Conservation (phyloP, 805 yeast species). For the Candida golubevii region DNA sequence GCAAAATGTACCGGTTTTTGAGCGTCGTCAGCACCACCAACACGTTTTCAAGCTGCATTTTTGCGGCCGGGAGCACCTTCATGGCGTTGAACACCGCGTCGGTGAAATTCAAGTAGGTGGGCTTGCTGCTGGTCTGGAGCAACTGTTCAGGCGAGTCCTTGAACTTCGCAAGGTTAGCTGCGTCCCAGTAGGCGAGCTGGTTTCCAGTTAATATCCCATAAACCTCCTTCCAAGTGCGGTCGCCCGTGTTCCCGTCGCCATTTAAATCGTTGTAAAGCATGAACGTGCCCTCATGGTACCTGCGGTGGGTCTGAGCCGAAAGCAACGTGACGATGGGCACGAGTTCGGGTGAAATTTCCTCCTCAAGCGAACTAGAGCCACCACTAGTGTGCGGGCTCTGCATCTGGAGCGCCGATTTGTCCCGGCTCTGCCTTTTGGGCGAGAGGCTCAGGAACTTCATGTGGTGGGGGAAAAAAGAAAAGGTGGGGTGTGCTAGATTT, state of each 20-base stretch:
- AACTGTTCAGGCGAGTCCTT: slow-evolving; percentile 50
- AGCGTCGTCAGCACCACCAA: slow-evolving; percentile 89
- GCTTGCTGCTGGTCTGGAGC: slow-evolving; percentile 61
- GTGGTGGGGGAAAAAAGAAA: neutral
- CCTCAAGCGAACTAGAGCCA: slow-evolving; percentile 2
- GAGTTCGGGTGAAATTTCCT: slow-evolving; percentile 43
- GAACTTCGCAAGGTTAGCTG: slow-evolving; percentile 54
- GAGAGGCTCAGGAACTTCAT: slow-evolving; percentile 8
- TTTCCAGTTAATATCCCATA: slow-evolving; percentile 89
- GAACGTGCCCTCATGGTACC: slow-evolving; percentile 72
- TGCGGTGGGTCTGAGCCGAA: slow-evolving; percentile 69
- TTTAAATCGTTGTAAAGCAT: slow-evolving; percentile 68
- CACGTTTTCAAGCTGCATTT: slow-evolving; percentile 62
- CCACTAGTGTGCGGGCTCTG: neutral
- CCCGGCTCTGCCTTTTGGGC: slow-evolving; percentile 7
- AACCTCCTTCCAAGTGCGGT: slow-evolving; percentile 86
- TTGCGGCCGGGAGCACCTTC: slow-evolving; percentile 60
- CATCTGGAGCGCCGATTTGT: neutral
- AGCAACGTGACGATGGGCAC: slow-evolving; percentile 71
- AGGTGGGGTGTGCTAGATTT: too few relatives aligned
- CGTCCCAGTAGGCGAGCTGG: slow-evolving; percentile 91
- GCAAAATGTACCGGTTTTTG: slow-evolving; percentile 81
- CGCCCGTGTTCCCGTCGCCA: slow-evolving; percentile 82
- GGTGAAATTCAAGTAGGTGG: slow-evolving; percentile 84
- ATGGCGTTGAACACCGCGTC: slow-evolving; percentile 83